Conservation (phyloP, 1,284 basidiomycete genomes). For the Ustilago hordei region DNA sequence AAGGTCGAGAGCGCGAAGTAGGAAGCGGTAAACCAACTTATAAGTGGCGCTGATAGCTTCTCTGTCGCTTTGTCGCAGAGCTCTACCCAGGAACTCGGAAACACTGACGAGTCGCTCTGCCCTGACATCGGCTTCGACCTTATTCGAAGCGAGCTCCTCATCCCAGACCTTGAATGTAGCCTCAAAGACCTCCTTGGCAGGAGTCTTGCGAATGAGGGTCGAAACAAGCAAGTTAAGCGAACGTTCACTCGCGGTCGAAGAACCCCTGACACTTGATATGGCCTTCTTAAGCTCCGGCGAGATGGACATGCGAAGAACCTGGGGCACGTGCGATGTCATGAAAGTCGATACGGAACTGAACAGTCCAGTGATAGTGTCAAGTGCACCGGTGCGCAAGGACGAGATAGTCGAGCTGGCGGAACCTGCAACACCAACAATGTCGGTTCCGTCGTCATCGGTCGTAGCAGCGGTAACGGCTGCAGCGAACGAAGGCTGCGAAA, state of each 20-base stretch:
- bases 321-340: slow-evolving; percentile 55
- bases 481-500: slow-evolving; percentile 20
- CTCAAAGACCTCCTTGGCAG: slow-evolving; percentile 47
- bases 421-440: slow-evolving; percentile 5
- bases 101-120: slow-evolving; percentile 41
- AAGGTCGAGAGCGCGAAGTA: slow-evolving; percentile 83
- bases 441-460: slow-evolving; percentile 18
- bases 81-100: slow-evolving; percentile 58
- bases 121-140: slow-evolving; percentile 10
- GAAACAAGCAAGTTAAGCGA: slow-evolving; percentile 46
- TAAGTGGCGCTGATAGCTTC: slow-evolving; percentile 76
- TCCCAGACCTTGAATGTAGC: slow-evolving; percentile 55
- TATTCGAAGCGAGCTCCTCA: slow-evolving; percentile 19
- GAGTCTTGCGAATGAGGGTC: slow-evolving; percentile 40
- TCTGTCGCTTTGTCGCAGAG: slow-evolving; percentile 57
- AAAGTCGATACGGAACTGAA: slow-evolving; percentile 63
- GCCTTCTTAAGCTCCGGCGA: slow-evolving; percentile 40
- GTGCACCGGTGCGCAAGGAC: slow-evolving; percentile 48
- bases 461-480: slow-evolving; percentile 1
- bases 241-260: slow-evolving; percentile 38
- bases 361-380: slow-evolving; percentile 58
- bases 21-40: slow-evolving; percentile 81
- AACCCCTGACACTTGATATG: slow-evolving; percentile 43
- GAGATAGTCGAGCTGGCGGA: slow-evolving; percentile 34
- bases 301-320: slow-evolving; percentile 44